Evolutionary conservation across 257 asterid genomes (phyloP).

Genomic region (Gentiana straminea): DNA sequence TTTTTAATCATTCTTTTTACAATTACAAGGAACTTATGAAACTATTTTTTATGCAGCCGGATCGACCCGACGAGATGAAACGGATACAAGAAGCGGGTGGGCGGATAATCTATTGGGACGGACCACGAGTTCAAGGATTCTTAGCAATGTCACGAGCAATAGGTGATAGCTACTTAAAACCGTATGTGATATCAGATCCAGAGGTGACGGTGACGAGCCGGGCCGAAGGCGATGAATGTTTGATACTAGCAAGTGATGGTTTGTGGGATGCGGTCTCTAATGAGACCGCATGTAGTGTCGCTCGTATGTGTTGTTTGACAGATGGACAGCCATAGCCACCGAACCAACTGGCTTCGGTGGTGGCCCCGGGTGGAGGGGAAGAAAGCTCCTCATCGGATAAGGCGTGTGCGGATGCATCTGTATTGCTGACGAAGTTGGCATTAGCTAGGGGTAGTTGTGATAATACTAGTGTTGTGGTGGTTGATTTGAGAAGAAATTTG

Average conservation of each 20-base stretch:
- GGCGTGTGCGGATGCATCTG: constrained; percentile 89
- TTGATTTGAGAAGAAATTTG: constrained; percentile 46
- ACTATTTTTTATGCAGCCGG: constrained; percentile 28
- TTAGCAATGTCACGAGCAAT: constrained; percentile 62
- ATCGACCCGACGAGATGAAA: constrained; percentile 34
- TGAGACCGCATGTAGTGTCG: constrained; percentile 90
- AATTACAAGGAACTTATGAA: no score
- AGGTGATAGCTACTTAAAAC: constrained; percentile 79
- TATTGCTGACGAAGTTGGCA: constrained; percentile 81
- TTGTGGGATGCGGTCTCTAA: constrained; percentile 90
- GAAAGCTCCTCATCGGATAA: constrained; percentile 44
- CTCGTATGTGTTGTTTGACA: constrained; percentile 93
- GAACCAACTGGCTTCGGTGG: constrained; percentile 17
- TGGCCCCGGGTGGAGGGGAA: constrained; percentile 27
- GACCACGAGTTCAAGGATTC: constrained; percentile 46
- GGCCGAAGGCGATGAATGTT: constrained; percentile 57
- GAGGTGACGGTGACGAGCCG: constrained; percentile 70
- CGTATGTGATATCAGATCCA: constrained; percentile 79
- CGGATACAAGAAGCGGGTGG: constrained; percentile 47
- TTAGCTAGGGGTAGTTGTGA: constrained; percentile 81
- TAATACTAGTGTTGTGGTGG: constrained; percentile 77
- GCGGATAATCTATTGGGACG: constrained; percentile 21
- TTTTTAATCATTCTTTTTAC: neutral
- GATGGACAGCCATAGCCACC: no score
- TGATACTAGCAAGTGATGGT: constrained; percentile 81